Evolutionary conservation across 2,329 filamentous ascomycete species (phyloP).

Genomic region (Cercospora berteroae): DNA sequence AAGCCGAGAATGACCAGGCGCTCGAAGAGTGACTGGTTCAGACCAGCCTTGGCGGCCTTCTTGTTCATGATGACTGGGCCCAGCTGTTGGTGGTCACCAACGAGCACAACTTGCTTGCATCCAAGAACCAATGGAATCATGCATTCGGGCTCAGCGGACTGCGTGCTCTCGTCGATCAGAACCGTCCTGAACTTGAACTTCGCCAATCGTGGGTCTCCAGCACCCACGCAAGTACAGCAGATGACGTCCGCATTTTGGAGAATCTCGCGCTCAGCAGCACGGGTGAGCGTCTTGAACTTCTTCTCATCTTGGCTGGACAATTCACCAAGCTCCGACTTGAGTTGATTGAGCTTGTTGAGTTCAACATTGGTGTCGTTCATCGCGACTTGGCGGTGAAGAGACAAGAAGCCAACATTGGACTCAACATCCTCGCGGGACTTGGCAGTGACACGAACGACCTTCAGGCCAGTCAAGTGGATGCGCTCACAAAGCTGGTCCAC

Average conservation of each 20-base stretch:
- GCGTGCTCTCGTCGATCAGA: constrained; percentile 95
- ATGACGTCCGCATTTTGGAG: constrained; percentile 94
- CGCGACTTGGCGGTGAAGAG: constrained; percentile 93
- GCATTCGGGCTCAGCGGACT: constrained; percentile 96
- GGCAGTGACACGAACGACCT: constrained; percentile 95
- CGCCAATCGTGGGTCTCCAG: constrained; percentile 87
- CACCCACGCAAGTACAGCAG: constrained; percentile 97
- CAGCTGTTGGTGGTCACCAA: constrained; percentile 96
- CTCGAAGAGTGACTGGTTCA: constrained; percentile 98
- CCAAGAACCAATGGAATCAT: constrained; percentile 97
- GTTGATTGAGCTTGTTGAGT: constrained; percentile 83
- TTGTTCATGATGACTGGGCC: constrained; percentile 99
- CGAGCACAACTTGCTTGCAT: constrained; percentile 98
- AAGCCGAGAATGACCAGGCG: constrained; percentile 89
- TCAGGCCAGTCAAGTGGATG: constrained; percentile 89
- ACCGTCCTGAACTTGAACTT: constrained; percentile 99
- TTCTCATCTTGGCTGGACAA: constrained; percentile 95
- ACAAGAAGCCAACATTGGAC: constrained; percentile 93
- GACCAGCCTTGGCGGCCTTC: constrained; percentile 94
- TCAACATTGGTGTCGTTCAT: constrained; percentile 95
- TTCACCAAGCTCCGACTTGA: constrained; percentile 89
- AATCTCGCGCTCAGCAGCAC: constrained; percentile 91
- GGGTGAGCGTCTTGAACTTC: constrained; percentile 94
- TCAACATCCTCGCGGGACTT: constrained; percentile 99
- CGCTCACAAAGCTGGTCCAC: constrained; percentile 98